Base-by-base conservation (phyloP, 805 yeast species). In the Citeromyces matritensis region DNA sequence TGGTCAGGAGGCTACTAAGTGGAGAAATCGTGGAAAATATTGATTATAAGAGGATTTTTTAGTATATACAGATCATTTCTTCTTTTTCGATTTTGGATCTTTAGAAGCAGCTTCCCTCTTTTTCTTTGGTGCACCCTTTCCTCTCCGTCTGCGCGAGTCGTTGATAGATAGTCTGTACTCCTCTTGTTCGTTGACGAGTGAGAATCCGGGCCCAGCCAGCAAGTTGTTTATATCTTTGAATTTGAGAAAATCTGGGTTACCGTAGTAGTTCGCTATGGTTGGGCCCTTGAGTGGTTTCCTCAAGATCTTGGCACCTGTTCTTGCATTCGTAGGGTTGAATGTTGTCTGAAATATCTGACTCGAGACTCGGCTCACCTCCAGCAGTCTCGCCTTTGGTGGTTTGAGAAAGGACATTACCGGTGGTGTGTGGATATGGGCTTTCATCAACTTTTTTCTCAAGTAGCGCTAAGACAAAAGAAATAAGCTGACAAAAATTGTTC, bases 71-170 rank as follows among this genome's bases (percentile, higher is more conserved):
- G 24, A 9, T 29, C 21, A 29, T 15, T 14, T 14, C 30, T 29
- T 19, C 23, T 30, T 23, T 10, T 51, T 47, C 47, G 55, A 58
- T 57, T 65, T 65, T 45, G 56, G 55, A 35, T 55, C 56, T 35
- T 55, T 55, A 25, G 47, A 45, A 17, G 55, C 55, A 15, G 57
- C 59, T 41, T 61, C 67, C 43, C 63, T 68, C 57, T 66, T 70
- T 63, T 81, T 81, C 62, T 75, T 70, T 43, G 91, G 93, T 9
- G 91, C 84, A 53, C 88, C 86, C 55, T 81, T 81, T 55, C 83
- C 86, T 70, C 91, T 79, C 67, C 79, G 75, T 63, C 74, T 80
- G 54, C 82, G 65, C 30, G 60, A 60, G 35, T 57, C 71, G 14
- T 72, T 73, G 70, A 73, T 73, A 36, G 60, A 65, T 38, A 77